Conservation (phyloP, 371 early-diverging fungal species). For the Apophysomyces trapeziformis region DNA sequence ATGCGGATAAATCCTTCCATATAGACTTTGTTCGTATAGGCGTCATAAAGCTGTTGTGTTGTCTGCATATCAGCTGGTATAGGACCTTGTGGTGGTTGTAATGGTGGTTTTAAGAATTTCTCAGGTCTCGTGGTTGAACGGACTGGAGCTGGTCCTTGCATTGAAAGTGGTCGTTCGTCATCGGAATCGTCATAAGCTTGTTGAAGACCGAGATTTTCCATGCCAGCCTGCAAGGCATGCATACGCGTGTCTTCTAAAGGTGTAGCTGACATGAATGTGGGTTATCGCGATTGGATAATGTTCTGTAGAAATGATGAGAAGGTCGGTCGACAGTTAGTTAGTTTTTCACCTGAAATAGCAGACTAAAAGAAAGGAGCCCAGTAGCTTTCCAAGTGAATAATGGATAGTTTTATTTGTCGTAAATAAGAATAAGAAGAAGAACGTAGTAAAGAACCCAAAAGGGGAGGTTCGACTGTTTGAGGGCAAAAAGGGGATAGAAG, state of each 20-base stretch:
- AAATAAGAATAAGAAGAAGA: background rate
- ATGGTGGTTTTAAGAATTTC: constrained; percentile 42
- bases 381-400: background rate
- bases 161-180: constrained; percentile 23
- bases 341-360: constrained; percentile 2
- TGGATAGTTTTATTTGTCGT: background rate
- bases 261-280: background rate
- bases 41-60: constrained; percentile 48
- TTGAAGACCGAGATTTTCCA: constrained; percentile 2
- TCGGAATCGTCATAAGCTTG: constrained; percentile 17
- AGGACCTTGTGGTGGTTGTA: constrained; percentile 24
- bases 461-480: constrained; percentile 8
- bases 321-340: background rate
- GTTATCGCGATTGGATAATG: background rate
- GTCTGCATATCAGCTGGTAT: constrained; percentile 38
- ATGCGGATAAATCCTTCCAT: constrained; percentile 70
- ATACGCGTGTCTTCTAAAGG: constrained; percentile 5
- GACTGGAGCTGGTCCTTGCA: constrained; percentile 8
- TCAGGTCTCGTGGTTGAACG: constrained; percentile 32
- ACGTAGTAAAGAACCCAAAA: constrained; percentile 3
- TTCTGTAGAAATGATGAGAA: constrained; percentile 7
- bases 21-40: constrained; percentile 68
- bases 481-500: background rate
- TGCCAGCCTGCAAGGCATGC: constrained; percentile 3
- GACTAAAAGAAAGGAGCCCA: background rate